Evolutionary conservation across 306 rosid genomes (phyloP).

Genomic region (Inga laurina): DNA sequence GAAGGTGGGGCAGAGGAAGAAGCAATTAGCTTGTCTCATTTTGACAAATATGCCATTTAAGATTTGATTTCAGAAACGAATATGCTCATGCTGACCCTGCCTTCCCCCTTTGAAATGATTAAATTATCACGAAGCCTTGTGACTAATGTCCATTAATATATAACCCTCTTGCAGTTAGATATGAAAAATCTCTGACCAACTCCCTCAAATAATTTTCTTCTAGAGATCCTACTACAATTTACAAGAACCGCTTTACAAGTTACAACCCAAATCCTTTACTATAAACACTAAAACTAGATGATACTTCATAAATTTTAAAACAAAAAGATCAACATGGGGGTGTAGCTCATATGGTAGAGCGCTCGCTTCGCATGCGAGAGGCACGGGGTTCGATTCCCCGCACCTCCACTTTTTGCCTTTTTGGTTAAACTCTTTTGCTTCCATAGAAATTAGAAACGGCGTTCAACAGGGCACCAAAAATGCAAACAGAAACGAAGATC

Average conservation of each 20-base stretch:
- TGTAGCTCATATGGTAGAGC: slow-evolving; percentile 82
- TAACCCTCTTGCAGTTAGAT: not conserved
- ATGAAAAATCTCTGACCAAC: not conserved
- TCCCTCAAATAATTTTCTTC: not conserved
- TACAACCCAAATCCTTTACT: too few species aligned
- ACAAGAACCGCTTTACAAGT: too few species aligned
- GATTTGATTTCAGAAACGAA: not conserved
- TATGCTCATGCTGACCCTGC: not conserved
- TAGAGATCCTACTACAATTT: not conserved
- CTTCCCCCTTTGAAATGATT: too few species aligned
- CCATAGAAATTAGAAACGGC: too few species aligned
- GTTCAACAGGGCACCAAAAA: too few species aligned
- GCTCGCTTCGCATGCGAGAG: slow-evolving; percentile 65
- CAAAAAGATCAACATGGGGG: slow-evolving; percentile 25
- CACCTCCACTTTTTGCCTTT: slow-evolving; percentile 1
- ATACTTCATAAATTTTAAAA: too few species aligned
- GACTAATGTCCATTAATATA: too few species aligned
- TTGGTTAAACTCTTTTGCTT: too few species aligned
- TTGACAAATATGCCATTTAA: not conserved
- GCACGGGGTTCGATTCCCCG: slow-evolving; percentile 97
- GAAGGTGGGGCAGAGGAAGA: not conserved
- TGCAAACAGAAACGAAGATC: too few species aligned
- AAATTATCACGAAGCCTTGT: too few species aligned
- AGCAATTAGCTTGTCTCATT: not conserved
- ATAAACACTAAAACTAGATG: too few species aligned